Evolutionary conservation across 1,284 basidiomycete genomes (phyloP), one percentile per base, ranked within the genome.

Genomic region (Mrakiaceae sp.): DNA sequence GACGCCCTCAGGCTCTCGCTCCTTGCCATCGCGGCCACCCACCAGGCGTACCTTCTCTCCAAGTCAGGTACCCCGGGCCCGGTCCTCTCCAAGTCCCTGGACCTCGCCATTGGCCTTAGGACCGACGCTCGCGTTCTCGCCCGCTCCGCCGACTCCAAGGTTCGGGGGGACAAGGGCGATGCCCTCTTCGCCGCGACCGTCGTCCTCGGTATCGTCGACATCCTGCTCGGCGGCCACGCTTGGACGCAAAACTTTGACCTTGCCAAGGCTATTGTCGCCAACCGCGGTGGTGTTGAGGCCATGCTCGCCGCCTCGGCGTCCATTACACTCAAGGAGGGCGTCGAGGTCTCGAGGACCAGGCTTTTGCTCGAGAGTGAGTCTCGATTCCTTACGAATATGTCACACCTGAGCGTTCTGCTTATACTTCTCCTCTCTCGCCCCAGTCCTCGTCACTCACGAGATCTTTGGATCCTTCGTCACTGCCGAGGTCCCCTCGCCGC

Each of bases 211-310:
- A 40, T 49, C 46, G 63, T 64, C 40, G 56, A 64, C 42, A 56
- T 64, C 53, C 54, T 64, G 58, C 63, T 64, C 39, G 63, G 63
- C 27, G 63, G 63, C 11, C 63, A 64, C 40, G 52, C 49, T 3
- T 64, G 40, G 27, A 10, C 40, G 4, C 11, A 50, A 39, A 57
- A 56, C 58, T 48, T 60, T 10, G 53, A 60, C 12, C 3, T 55
- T 9, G 53, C 46, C 27, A 27, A 27, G 27, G 27, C n/a, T 46
- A 4, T 44, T 16, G 12, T 52, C 12, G n/a, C 40, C 43, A n/a
- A 4, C 48, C 57, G 52, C 46, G 63, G 63, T 16, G 63, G 63
- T 10, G 52, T 54, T 12, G 27, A 51, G 8, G 58, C 47, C 9
- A 40, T 64, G 7, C 12, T 64, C 14, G 48, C 49, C 12, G n/a